Percentiles rank a stretch among this genome's conserved stretches.
Evolutionary conservation across 208 protist species (phyloP).

Genomic region (Acanthamoeba polyphaga): DNA sequence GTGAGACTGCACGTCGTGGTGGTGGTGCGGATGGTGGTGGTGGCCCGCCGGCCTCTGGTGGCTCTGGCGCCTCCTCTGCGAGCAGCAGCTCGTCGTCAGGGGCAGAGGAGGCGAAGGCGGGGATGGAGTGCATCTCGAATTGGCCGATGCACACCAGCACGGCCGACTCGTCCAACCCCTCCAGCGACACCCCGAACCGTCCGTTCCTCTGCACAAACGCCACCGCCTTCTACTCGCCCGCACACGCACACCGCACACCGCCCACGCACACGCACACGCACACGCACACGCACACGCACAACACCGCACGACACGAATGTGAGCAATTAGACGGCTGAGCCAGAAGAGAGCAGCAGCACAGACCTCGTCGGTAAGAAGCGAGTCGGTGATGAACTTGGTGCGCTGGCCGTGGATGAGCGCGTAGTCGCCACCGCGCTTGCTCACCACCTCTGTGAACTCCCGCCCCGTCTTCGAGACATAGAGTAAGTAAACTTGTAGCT

Average conservation of each 20-base stretch:
- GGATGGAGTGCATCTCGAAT: slow-evolving; percentile 22
- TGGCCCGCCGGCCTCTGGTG: background rate
- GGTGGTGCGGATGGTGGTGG: background rate
- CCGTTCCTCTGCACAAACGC: slow-evolving; percentile 5
- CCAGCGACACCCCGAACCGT: slow-evolving; percentile 24
- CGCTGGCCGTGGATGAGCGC: background rate
- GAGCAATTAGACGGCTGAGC: background rate
- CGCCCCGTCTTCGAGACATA: background rate
- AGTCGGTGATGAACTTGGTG: slow-evolving; percentile 45
- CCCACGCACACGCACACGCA: background rate
- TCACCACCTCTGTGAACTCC: slow-evolving; percentile 49
- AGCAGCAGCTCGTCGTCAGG: background rate
- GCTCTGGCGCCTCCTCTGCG: background rate
- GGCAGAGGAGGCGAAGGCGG: background rate
- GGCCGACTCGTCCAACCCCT: slow-evolving; percentile 15
- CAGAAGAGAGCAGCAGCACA: background rate
- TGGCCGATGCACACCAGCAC: slow-evolving; percentile 36
- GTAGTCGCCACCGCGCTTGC: slow-evolving; percentile 60
- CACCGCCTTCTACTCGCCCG: background rate
- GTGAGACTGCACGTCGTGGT: background rate
- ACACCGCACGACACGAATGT: too few species aligned
- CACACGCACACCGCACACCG: too few species aligned
- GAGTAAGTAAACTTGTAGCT: background rate
- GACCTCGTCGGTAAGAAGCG: slow-evolving; percentile 24
- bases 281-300: too few species aligned